These are phyloP conservation scores for Eucalyptus microcorys DNA, from an alignment of 345 rosid genomes.

Conservation along the genomic window DNA sequence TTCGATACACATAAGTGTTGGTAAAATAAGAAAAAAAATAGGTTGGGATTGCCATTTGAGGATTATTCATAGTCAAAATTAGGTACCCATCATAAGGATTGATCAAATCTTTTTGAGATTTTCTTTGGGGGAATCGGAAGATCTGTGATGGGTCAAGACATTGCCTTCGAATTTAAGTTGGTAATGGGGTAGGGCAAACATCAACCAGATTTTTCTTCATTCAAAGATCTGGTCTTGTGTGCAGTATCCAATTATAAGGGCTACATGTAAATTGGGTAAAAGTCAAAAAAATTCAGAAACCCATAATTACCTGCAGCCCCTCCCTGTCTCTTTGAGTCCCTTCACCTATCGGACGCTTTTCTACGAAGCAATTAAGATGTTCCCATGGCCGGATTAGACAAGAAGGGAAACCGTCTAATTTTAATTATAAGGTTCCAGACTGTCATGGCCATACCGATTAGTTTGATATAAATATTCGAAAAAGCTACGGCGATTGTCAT, in stretches of 20 bases:
- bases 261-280: not conserved
- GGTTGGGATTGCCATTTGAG: not conserved
- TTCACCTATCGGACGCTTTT: not conserved
- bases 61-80: slow-evolving; percentile 11
- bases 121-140: not conserved
- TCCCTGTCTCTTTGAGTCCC: not conserved
- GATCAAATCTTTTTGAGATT: slow-evolving; percentile 1
- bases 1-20: not conserved
- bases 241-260: not conserved
- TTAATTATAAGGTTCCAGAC: not conserved
- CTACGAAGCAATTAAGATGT: not conserved
- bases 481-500: not conserved
- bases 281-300: not conserved
- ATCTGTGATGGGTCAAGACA: slow-evolving; percentile 5
- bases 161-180: not conserved
- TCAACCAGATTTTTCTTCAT: not conserved
- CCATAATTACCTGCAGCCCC: slow-evolving; percentile 3
- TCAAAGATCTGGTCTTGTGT: not conserved
- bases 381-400: not conserved
- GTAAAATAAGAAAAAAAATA: not conserved
- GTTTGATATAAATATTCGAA: not conserved
- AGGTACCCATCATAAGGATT: slow-evolving; percentile 19
- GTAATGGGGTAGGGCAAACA: not conserved
- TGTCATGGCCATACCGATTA: not conserved
- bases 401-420: not conserved